Evolutionary conservation across 1,284 basidiomycete species (phyloP).

Genomic region (Laetiporus sulphureus): DNA sequence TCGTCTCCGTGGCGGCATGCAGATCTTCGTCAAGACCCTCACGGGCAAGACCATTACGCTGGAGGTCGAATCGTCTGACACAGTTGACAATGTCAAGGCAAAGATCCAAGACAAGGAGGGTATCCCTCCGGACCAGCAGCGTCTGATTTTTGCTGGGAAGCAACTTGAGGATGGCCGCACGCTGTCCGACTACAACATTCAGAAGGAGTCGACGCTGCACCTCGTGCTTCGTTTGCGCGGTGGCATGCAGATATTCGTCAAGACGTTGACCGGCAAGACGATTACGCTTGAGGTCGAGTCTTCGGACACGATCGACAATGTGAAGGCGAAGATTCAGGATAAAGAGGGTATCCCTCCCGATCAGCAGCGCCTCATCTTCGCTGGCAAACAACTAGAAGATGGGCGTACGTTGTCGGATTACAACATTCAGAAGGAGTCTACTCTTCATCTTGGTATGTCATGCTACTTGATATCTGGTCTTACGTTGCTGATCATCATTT

Average conservation of each 20-base stretch:
- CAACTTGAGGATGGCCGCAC: neutral
- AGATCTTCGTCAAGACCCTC: slow-evolving; percentile 81
- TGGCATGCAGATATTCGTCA: slow-evolving; percentile 64
- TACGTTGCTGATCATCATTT: slow-evolving; percentile 29
- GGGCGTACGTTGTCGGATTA: slow-evolving; percentile 79
- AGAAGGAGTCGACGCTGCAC: neutral
- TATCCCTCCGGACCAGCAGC: slow-evolving; percentile 79
- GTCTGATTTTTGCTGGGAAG: neutral
- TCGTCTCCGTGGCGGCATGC: slow-evolving; percentile 68
- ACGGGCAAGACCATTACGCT: slow-evolving; percentile 67
- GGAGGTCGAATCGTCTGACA: neutral
- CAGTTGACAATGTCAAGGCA: neutral
- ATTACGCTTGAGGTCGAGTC: slow-evolving; percentile 47
- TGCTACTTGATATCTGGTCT: slow-evolving; percentile 18
- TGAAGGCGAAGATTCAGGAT: slow-evolving; percentile 49
- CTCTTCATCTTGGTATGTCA: slow-evolving; percentile 62
- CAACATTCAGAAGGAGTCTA: slow-evolving; percentile 76
- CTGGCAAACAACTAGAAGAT: slow-evolving; percentile 84
- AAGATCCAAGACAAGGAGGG: slow-evolving; percentile 79
- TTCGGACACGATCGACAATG: slow-evolving; percentile 46
- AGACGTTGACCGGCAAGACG: slow-evolving; percentile 53
- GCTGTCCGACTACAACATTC: neutral
- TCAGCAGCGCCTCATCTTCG: slow-evolving; percentile 84
- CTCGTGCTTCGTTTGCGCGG: neutral
- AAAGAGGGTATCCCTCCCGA: slow-evolving; percentile 70